Evolutionary conservation across 2,329 filamentous ascomycete genomes (phyloP).

Genomic region (Ascochyta viciae-villosae): DNA sequence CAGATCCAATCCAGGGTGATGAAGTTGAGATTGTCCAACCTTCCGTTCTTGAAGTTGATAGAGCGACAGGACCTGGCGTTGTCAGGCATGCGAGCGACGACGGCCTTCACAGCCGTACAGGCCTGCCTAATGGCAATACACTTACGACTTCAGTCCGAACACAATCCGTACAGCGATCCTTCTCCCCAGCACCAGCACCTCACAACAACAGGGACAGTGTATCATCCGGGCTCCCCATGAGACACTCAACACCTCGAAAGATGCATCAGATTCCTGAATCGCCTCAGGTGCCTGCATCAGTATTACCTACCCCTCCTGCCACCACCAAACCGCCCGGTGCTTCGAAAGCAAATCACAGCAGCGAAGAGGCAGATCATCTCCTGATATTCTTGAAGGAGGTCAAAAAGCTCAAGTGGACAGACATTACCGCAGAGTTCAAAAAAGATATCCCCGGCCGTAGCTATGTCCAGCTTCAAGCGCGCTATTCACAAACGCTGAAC

Average conservation of each 20-base stretch:
- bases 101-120: neutral
- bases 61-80: neutral
- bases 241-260: neutral
- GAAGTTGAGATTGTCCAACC: neutral
- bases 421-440: conserved; percentile 40
- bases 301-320: neutral
- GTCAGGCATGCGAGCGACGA: neutral
- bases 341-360: neutral
- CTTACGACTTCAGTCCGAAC: neutral
- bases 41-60: neutral
- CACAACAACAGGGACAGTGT: neutral
- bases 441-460: conserved; percentile 43
- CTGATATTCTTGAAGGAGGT: conserved; percentile 53
- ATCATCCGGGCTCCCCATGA: neutral
- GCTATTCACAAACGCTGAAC: conserved; percentile 38
- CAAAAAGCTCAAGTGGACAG: conserved; percentile 44
- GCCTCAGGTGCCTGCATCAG: neutral
- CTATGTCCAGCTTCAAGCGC: conserved; percentile 31
- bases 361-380: conserved; percentile 36
- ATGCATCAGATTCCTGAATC: neutral
- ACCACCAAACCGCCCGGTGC: neutral
- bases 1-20: neutral
- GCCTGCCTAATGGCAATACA: neutral
- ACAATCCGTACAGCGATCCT: neutral
- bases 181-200: neutral